Evolutionary conservation across 257 asterid species (phyloP).

Genomic region (Orobanche coerulescens): DNA sequence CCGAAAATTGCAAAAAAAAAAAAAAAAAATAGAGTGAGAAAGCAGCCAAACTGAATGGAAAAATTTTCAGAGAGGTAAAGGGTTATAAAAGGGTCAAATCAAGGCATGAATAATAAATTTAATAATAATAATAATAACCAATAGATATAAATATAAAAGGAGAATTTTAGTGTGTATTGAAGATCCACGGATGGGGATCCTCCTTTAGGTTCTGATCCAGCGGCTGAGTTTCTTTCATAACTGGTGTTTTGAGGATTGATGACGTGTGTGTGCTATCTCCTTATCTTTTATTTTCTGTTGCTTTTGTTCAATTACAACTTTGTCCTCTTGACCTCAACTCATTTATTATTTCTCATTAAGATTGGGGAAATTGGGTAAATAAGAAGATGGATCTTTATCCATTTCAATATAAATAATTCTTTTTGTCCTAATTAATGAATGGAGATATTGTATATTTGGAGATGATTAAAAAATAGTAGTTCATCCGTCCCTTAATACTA

Average conservation of each 20-base stretch:
- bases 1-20: background rate
- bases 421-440: too few relatives aligned
- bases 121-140: background rate
- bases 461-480: too few relatives aligned
- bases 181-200: slow-evolving; percentile 59
- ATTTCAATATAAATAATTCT: too few relatives aligned
- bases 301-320: background rate
- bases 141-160: background rate
- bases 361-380: slow-evolving; percentile 4
- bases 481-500: too few relatives aligned
- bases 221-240: background rate
- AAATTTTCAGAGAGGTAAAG: slow-evolving; percentile 1
- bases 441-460: too few relatives aligned
- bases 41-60: background rate
- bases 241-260: slow-evolving; percentile 34
- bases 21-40: background rate
- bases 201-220: slow-evolving; percentile 21
- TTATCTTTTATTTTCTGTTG: background rate
- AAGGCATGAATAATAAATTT: background rate
- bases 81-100: slow-evolving; percentile 48
- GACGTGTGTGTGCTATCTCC: slow-evolving; percentile 48
- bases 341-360: slow-evolving; percentile 6
- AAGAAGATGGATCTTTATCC: too few relatives aligned
- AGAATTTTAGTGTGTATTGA: slow-evolving; percentile 15
- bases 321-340: slow-evolving; percentile 4